These are phyloP conservation scores for Aspergillus puulaauensis DNA, from an alignment of 2,329 filamentous ascomycete species.

Conservation along the genomic window DNA sequence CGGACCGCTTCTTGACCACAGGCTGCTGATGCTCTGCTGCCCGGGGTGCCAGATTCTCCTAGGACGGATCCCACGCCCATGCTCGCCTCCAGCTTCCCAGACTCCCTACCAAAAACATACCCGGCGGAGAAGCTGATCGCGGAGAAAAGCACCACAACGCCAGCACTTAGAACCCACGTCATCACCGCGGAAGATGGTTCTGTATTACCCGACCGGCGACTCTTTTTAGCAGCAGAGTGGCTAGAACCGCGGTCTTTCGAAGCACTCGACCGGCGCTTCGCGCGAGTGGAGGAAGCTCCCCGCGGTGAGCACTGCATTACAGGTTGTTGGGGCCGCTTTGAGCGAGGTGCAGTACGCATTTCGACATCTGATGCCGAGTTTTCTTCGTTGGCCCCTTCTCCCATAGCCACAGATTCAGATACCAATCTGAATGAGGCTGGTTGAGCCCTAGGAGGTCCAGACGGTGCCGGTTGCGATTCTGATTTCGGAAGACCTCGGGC, in stretches of 20 bases:
- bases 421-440: conserved; percentile 59
- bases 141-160: conserved; percentile 63
- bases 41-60: conserved; percentile 25
- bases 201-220: conserved; percentile 29
- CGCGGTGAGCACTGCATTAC: conserved; percentile 22
- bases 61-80: conserved; percentile 27
- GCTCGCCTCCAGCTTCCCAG: conserved; percentile 53
- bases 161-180: conserved; percentile 66
- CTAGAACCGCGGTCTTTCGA: conserved; percentile 42
- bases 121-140: conserved; percentile 66
- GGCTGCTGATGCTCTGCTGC: conserved; percentile 33
- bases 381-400: conserved; percentile 37
- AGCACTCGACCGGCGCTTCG: conserved; percentile 34
- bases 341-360: conserved; percentile 18
- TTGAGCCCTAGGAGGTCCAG: conserved; percentile 36
- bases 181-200: conserved; percentile 52
- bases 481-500: conserved; percentile 75
- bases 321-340: conserved; percentile 20
- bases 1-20: conserved; percentile 49
- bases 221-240: conserved; percentile 34
- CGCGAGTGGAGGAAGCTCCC: conserved; percentile 17
- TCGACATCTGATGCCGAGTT: conserved; percentile 20
- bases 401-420: conserved; percentile 58
- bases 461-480: conserved; percentile 30
- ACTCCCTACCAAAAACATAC: conserved; percentile 61